Evolutionary conservation across 2,329 filamentous ascomycete species (phyloP), one percentile per base, ranked within the genome.

Genomic region (Penicillium olsonii): DNA sequence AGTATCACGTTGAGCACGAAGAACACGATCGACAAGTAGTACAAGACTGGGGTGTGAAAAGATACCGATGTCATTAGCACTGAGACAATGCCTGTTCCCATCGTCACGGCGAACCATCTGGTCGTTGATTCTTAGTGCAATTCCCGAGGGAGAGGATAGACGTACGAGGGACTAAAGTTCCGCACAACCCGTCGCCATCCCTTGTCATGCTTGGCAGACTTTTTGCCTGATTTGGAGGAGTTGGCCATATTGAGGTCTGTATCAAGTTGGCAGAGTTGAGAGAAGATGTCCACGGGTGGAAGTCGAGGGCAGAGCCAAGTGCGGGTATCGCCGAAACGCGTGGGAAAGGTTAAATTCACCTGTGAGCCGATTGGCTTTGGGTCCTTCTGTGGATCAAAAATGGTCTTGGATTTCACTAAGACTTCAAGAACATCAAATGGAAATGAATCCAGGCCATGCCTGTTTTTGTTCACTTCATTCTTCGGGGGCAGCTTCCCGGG

Each of bases 81-180:
- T 2, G 82, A 81, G 8, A 85, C 81, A 33, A 88, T 82, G 17
- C 85, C 86, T 0, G 85, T 88, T 22, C 85, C 85, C 84, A 88
- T 84, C 37, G 76, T 83, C 26, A 79, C 76, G 2, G 78, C 72
- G 62, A 84, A 84, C 82, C 82, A 84, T 64, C 79, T 75, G 33
- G 17, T 33, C 12, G 7, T 3, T 27, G n/a, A 35, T n/a, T n/a
- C n/a, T n/a, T n/a, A n/a, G n/a, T n/a, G n/a, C n/a, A n/a, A n/a
- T n/a, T n/a, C n/a, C n/a, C n/a, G n/a, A n/a, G 33, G 31, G 8
- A 15, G 11, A 3, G n/a, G 45, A 26, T 5, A 18, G 10, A 68
- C 77, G 63, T 66, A 80, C 76, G 78, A 81, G 26, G 79, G 79
- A 24, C 76, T 80, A 57, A 82, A 82, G 60, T 82, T 78, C 48